These are phyloP conservation scores for Amesomyces nigricolor DNA, from an alignment of 2,329 filamentous ascomycete genomes.

Conservation along the genomic window DNA sequence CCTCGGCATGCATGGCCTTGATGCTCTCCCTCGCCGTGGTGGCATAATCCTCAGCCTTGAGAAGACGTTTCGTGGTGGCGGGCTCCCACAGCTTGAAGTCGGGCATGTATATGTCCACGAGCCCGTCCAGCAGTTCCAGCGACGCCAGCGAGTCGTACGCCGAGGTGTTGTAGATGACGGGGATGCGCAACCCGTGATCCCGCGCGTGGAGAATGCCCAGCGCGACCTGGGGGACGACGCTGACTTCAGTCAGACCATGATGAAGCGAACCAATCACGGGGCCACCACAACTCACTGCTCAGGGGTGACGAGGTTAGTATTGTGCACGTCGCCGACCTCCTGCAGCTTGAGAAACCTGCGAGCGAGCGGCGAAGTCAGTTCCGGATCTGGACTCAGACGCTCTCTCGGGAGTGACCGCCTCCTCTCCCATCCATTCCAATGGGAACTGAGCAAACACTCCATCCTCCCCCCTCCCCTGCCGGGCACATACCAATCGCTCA, in stretches of 20 bases:
- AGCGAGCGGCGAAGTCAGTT: not conserved
- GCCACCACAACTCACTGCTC: conserved; percentile 50
- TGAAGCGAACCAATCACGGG: not conserved
- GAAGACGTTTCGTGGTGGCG: conserved; percentile 59
- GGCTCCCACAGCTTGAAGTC: conserved; percentile 80
- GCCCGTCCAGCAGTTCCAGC: conserved; percentile 65
- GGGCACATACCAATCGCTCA: conserved; percentile 43
- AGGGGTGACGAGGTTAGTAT: conserved; percentile 82
- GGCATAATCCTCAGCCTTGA: conserved; percentile 75
- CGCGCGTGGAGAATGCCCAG: conserved; percentile 68
- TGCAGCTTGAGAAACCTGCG: conserved; percentile 77
- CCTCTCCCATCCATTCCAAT: no score
- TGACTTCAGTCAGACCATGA: conserved; percentile 3
- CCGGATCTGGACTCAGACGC: not conserved
- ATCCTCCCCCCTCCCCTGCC: no score
- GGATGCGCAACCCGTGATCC: conserved; percentile 62
- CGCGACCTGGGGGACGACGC: conserved; percentile 73
- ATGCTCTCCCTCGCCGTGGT: conserved; percentile 69
- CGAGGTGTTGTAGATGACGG: conserved; percentile 81
- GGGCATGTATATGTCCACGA: conserved; percentile 82
- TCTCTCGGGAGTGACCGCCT: no score
- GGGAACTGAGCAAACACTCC: no score
- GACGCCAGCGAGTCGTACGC: conserved; percentile 72
- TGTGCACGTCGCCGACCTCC: conserved; percentile 73
- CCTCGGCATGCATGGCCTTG: conserved; percentile 72